These are phyloP conservation scores for Pyrenula massariospora DNA, from an alignment of 495 filamentous ascomycete genomes.

Conservation along the genomic window DNA sequence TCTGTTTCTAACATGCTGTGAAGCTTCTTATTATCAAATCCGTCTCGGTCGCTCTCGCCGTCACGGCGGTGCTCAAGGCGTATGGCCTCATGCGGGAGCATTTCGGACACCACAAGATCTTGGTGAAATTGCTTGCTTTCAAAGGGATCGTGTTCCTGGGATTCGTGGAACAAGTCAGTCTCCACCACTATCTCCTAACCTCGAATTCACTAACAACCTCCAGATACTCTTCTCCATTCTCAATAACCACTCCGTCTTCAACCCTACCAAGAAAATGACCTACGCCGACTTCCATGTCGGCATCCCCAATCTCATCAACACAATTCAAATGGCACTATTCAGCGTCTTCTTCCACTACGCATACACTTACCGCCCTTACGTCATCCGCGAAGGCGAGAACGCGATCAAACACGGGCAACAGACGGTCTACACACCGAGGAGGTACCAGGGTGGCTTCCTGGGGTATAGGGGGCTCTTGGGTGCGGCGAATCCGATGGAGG, in stretches of 20 bases:
- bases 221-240: conserved; percentile 21
- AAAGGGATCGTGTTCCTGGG: conserved; percentile 20
- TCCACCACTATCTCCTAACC: background rate
- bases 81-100: conserved; percentile 13
- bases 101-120: conserved; percentile 11
- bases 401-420: background rate
- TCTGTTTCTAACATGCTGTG: background rate
- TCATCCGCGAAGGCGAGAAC: conserved; percentile 5
- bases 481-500: background rate
- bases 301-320: conserved; percentile 20
- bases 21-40: conserved; percentile 13
- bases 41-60: conserved; percentile 15
- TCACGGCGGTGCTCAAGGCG: conserved; percentile 13
- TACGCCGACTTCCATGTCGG: conserved; percentile 23
- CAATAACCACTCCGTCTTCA: conserved; percentile 10
- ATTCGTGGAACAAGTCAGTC: conserved; percentile 14
- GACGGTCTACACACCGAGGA: background rate
- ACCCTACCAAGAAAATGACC: conserved; percentile 11
- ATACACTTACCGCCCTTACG: conserved; percentile 16
- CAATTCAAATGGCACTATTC: conserved; percentile 22
- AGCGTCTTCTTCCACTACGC: conserved; percentile 20
- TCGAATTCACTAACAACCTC: background rate
- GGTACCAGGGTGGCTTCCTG: background rate
- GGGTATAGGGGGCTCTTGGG: background rate
- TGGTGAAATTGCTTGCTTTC: conserved; percentile 20